Base-by-base conservation (phyloP, 225 moss, liverwort and hornwort genomes). In the Straminergon stramineum region DNA sequence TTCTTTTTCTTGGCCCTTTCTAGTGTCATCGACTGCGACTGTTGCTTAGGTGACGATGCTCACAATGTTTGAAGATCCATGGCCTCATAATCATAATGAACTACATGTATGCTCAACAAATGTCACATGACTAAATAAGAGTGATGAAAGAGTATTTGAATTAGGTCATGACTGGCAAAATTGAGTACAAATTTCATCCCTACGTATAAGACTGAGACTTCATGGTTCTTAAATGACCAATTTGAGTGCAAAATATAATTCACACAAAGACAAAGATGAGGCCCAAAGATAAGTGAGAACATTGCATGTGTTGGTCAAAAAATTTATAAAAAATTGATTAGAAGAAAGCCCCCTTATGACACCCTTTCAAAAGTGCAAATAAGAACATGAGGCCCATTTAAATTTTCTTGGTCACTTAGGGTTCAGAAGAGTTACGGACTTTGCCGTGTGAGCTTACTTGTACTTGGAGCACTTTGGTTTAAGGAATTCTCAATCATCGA, bases 1-100 rank as follows among this genome's bases (percentile, higher is more conserved):
- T 70, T 87, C 81, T 60, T 76, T 78, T 62, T 88, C 79, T 39
- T 61, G 45, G 13, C 48, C 79, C 83, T 89, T 68, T 82, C 88
- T 20, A 89, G 87, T 86, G 91, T 87, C 63, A 84, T 43, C 26
- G 81, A 60, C 39, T 74, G 84, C 30, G 92, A 90, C 20, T 78
- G 87, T 52, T 84, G 89, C 70, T 86, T 90, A 43, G 92, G 94
- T 63, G 94, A 94, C 9, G 92, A 87, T 51, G 91, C 92, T 61
- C 94, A 91, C 87, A 94, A 77, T 51, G 90, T 89, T 84, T 94
- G 92, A 71, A 94, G 94, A 41, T 91, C 94, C 91, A 92, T 78
- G 82, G 85, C 79, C 75, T 92, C 91, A 27, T 61, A 55, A 89
- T 92, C 90, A 79, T 85, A 84, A 41, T 77, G 83, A 57, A 52